phyloP scores from a whole-genome alignment of 1,284 basidiomycete species.

The Somion occarium region DNA sequence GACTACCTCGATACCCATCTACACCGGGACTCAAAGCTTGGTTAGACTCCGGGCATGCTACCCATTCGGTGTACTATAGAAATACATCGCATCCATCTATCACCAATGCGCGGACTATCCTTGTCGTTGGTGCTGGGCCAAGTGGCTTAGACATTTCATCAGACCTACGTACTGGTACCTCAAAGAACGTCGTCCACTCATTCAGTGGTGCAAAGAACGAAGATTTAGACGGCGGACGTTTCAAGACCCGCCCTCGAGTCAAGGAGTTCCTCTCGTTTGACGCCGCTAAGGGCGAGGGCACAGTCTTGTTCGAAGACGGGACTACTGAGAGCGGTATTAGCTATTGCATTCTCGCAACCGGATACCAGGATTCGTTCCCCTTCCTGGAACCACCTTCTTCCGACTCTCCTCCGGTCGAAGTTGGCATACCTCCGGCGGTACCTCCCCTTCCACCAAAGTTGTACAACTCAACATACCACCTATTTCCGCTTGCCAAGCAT shows the following conservation, averaged over 20 bases:
- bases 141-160: conserved; percentile 62
- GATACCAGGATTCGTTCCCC: conserved; percentile 59
- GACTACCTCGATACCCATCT: conserved; percentile 53
- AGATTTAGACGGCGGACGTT: conserved; percentile 29
- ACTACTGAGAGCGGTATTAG: conserved; percentile 50
- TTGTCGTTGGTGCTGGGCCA: conserved; percentile 69
- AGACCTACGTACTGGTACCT: conserved; percentile 44
- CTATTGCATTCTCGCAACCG: conserved; percentile 67
- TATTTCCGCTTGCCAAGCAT: conserved; percentile 59
- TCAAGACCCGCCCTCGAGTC: conserved; percentile 42
- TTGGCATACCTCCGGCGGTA: conserved; percentile 31
- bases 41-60: conserved; percentile 44
- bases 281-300: conserved; percentile 31
- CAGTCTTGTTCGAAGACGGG: conserved; percentile 57
- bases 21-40: conserved; percentile 56
- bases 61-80: conserved; percentile 66
- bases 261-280: conserved; percentile 29
- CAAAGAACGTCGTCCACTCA: conserved; percentile 51
- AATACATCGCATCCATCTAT: conserved; percentile 16
- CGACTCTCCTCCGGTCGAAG: conserved; percentile 22
- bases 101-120: conserved; percentile 40
- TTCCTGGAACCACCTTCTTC: conserved; percentile 41
- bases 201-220: conserved; percentile 30
- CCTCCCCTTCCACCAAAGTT: conserved; percentile 45
- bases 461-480: conserved; percentile 56